Evolutionary conservation across 495 filamentous ascomycete species (phyloP), one percentile per base, ranked within the genome.

Genomic region (Mytilinidion resinicola): DNA sequence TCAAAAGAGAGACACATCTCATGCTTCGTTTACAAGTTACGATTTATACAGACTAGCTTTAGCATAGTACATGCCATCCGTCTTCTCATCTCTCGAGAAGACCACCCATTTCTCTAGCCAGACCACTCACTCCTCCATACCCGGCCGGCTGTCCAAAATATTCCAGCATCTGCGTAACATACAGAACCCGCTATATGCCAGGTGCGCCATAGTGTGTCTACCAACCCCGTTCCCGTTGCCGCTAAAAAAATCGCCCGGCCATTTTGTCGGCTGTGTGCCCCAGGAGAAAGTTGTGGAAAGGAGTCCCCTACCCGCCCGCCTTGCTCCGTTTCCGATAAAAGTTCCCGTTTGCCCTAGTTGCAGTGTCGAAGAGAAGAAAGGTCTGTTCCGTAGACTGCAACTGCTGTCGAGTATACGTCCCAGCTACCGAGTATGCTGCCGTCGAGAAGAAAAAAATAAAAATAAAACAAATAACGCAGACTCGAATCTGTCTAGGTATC

Each of bases 151-250:
- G 2, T 6, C 25, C 25, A 30, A 30, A 30, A 30, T 30, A 30
- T 30, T 30, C 25, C 25, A 30, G 25, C 25, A 30, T 30, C 25
- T 30, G 21, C 14, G 17, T 49, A 49, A 49, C 46, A 49, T 49
- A 49, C 46, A 49, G 46, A 49, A 42, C 46, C 46, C 46, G 46
- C 46, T 49, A 49, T 49, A 49, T 49, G 46, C 21, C 20, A 49
- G 46, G 46, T 49, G 46, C 46, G 46, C 7, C 1, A 14, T 19
- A 25, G 17, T 25, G 33, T 49, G 46, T 11, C 17, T 14, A 49
- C 46, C 15, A 30, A 49, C 11, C 10, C 17, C 25, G 6, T 30
- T 30, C 25, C 25, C 25, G 25, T 30, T 3, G 25, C 25, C 25
- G n/a, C n/a, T n/a, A n/a, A n/a, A n/a, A 30, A 30, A 30, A 30